Evolutionary conservation across 306 rosid species (phyloP), one percentile per base, ranked within the genome.

Genomic region (Acacia confusa): DNA sequence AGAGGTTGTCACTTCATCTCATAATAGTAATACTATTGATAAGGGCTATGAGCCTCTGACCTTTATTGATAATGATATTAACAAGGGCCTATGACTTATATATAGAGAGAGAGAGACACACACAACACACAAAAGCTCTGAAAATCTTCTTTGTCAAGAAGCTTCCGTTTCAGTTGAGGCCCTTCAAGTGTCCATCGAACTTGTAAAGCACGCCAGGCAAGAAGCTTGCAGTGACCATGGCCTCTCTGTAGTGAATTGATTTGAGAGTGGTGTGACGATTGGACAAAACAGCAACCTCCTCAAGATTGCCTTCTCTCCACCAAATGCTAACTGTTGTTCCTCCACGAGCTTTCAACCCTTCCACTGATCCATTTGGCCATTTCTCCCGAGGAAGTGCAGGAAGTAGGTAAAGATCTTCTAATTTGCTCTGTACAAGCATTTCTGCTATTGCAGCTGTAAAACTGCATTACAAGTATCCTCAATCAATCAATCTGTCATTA

Each of bases 381-480:
- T 86, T 86, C 34, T 83, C 85, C 12, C 52, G 32, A 9, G 94
- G 94, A 57, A 90, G 86, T n/a, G 94, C 94, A 1, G 94, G 94
- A 73, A 90, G 91, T 7, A 90, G 34, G 85, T 67, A 84, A 20
- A 90, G 75, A 52, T 90, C 94, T 7, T 72, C 77, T 64, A 81
- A 19, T 5, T 89, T 88, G 84, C 94, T 90, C 81, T 90, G 94
- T 24, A 88, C 82, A 28, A 90, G 88, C 90, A 90, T 84, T 82
- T 90, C 94, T n/a, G 94, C 87, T 28, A 90, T 79, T 36, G 89
- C 90, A 1, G 94, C 90, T 40, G 86, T 58, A 79, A 92, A 92
- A 17, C 92, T 92, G 19, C 65, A 71, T 24, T 53, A 15, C 65
- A 61, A 60, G 30, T 24, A 41, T 28, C 32, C 55, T 20, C 8